phyloP scores from a whole-genome alignment of 2,329 filamentous ascomycete species.

The Sordariomycetes sp. region DNA sequence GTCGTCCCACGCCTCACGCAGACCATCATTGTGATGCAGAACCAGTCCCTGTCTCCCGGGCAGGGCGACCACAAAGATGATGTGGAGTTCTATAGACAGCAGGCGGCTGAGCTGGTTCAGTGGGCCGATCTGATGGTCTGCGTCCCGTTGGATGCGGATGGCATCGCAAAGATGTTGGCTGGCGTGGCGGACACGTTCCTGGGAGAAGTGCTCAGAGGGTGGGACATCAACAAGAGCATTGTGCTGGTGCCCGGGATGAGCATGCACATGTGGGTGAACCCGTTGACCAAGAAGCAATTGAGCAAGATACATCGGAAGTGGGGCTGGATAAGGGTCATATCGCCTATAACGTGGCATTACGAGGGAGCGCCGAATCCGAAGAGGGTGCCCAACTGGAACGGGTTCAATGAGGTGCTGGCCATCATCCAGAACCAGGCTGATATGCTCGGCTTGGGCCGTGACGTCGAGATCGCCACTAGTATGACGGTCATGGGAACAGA shows the following conservation, averaged over 20 bases:
- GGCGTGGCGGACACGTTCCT: conserved; percentile 76
- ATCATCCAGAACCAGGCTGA: conserved; percentile 72
- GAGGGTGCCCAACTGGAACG: conserved; percentile 50
- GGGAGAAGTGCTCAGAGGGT: conserved; percentile 72
- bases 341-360: conserved; percentile 77
- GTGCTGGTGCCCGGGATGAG: conserved; percentile 86
- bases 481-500: conserved; percentile 21
- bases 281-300: conserved; percentile 79
- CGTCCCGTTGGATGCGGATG: conserved; percentile 76
- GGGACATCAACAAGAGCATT: conserved; percentile 80
- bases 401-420: conserved; percentile 61
- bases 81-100: conserved; percentile 39
- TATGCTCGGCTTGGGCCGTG: conserved; percentile 62
- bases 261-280: conserved; percentile 80
- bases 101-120: conserved; percentile 60
- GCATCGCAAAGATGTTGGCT: conserved; percentile 77
- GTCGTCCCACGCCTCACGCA: conserved; percentile 54
- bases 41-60: conserved; percentile 29
- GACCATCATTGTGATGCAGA: conserved; percentile 51
- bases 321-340: conserved; percentile 77
- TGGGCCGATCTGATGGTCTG: conserved; percentile 86
- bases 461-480: conserved; percentile 48
- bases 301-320: conserved; percentile 75
- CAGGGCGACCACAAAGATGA: conserved; percentile 29
- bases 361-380: conserved; percentile 42